Evolutionary conservation across 2,329 filamentous ascomycete genomes (phyloP), one percentile per base, ranked within the genome.

Genomic region (Penicillium sp.): DNA sequence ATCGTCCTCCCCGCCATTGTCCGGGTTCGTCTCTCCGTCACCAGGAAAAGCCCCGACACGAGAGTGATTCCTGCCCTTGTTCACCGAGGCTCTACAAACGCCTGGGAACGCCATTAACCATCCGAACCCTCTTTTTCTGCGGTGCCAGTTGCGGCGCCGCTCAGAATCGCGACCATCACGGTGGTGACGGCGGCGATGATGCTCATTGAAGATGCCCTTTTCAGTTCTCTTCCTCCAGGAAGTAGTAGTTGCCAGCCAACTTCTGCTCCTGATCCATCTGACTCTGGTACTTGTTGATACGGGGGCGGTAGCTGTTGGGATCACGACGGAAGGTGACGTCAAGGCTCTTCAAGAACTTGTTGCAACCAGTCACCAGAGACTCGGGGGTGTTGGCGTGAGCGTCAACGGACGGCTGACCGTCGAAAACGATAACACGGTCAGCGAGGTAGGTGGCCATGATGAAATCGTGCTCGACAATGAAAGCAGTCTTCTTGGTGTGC

Each of bases 381-480:
- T 99, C 91, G 35, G 96, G 95, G 50, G 83, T 82, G 77, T 96
- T 96, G 66, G 95, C 96, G 66, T 88, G 91, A 53, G 95, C 86
- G 66, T 96, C 83, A 67, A 96, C 84, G 71, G 93, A 95, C 48
- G 96, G 95, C 79, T 96, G 74, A 68, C 96, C 95, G 72, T 98
- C 95, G 71, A 99, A 99, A 71, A 99, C 95, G 71, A 99, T 99
- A 76, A 99, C 95, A 66, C 95, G 90, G 73, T 99, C 96, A 46
- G 95, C 86, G 47, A 89, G 82, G 71, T 89, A 89, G 44, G 86
- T 89, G 41, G 86, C 86, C 93, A 98, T 97, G 81, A 98, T 96
- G 82, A 99, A 98, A 84, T 99, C 95, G 89, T 99, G 95, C 87
- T 99, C 95, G 75, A 99, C 93, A 67, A 99, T 87, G 76, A 99